A percentile compares a stretch with the other conserved stretches of the same genome.
Evolutionary conservation across 164 flowering plant species (phyloP).

Genomic region (Berberis vulgaris): DNA sequence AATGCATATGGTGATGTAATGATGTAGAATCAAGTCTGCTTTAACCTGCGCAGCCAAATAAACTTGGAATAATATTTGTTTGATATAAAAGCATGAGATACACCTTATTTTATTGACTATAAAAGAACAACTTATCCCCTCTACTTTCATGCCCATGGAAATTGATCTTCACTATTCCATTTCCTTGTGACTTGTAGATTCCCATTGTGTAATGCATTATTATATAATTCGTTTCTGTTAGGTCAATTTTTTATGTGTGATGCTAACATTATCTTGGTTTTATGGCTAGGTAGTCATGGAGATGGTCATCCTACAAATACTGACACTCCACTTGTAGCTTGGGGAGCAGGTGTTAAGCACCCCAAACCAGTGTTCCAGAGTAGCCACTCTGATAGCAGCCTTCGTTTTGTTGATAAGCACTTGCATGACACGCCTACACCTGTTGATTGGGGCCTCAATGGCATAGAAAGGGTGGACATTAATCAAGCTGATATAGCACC

Average conservation of each 20-base stretch:
- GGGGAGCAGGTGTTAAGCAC: slow-evolving; percentile 88
- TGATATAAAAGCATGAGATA: no score
- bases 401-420: slow-evolving; percentile 86
- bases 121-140: no score
- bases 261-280: slow-evolving; percentile 21
- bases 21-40: no score
- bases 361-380: slow-evolving; percentile 37
- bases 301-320: slow-evolving; percentile 96
- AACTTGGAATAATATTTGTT: no score
- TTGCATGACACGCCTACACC: slow-evolving; percentile 85
- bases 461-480: slow-evolving; percentile 80
- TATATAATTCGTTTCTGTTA: no score
- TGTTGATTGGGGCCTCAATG: slow-evolving; percentile 72
- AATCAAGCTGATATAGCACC: slow-evolving; percentile 99
- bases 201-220: no score
- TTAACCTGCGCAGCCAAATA: no score
- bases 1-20: no score
- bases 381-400: slow-evolving; percentile 34
- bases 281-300: slow-evolving; percentile 85
- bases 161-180: background rate
- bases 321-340: slow-evolving; percentile 93
- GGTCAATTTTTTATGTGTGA: background rate
- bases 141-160: no score
- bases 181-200: background rate
- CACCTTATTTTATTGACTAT: no score